Percentiles rank a stretch among this genome's conserved stretches.
Conservation (phyloP, 2,329 filamentous ascomycete species). For the Fusarium fujikuroi region DNA sequence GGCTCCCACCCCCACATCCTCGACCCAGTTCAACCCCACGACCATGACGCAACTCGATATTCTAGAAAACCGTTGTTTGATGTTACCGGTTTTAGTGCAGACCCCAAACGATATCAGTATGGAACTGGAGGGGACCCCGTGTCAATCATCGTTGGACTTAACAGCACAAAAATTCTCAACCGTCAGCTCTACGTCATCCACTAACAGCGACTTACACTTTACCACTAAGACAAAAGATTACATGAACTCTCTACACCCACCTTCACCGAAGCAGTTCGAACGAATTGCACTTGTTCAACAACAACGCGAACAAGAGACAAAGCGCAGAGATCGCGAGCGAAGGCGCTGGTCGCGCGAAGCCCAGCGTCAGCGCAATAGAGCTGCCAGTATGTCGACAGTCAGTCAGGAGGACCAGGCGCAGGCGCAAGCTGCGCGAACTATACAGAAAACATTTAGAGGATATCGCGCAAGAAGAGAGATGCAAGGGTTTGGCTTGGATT, state of each 20-base stretch:
- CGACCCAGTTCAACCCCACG: conserved; percentile 14
- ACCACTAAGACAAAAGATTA: conserved; percentile 54
- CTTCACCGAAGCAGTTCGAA: conserved; percentile 58
- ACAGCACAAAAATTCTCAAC: conserved; percentile 22
- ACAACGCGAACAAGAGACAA: conserved; percentile 56
- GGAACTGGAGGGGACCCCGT: conserved; percentile 25
- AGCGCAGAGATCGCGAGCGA: conserved; percentile 53
- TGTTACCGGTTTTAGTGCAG: conserved; percentile 31
- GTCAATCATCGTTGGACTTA: conserved; percentile 9
- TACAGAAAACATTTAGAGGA: conserved; percentile 80
- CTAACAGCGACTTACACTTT: conserved; percentile 5
- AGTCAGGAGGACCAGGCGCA: conserved; percentile 46
- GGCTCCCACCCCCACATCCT: conserved; percentile 11
- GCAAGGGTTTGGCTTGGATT: conserved; percentile 73
- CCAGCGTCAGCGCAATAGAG: conserved; percentile 38
- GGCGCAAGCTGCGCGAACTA: conserved; percentile 63
- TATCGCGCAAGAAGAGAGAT: conserved; percentile 79
- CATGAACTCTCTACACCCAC: conserved; percentile 61
- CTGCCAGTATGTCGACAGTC: conserved; percentile 14
- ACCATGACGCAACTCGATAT: conserved; percentile 42
- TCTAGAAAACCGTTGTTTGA: conserved; percentile 35
- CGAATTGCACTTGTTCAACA: conserved; percentile 62
- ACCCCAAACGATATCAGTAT: conserved; percentile 1
- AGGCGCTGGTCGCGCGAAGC: conserved; percentile 50
- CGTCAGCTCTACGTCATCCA: conserved; percentile 32